These are phyloP conservation scores for Globisporangium paroecandrum DNA, from an alignment of 352 stramenopile species.

Conservation along the genomic window DNA sequence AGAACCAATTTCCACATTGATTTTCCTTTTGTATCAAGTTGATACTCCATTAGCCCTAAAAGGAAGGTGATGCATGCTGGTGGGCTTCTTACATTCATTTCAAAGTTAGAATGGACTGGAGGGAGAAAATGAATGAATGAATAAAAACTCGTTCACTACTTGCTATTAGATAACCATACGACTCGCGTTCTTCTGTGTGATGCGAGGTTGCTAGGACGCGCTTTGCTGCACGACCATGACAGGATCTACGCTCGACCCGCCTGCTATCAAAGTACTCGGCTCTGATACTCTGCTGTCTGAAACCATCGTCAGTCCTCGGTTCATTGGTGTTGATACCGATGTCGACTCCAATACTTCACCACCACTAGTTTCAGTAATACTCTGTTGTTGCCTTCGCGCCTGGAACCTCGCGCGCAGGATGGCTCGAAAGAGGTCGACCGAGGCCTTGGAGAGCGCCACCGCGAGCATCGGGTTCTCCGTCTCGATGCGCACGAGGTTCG, in stretches of 20 bases:
- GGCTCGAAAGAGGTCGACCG: constrained; percentile 70
- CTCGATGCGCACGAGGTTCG: constrained; percentile 87
- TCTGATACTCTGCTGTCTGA: constrained; percentile 1
- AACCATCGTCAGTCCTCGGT: constrained; percentile 1
- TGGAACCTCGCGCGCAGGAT: constrained; percentile 44
- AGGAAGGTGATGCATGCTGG: not conserved
- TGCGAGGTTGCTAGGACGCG: not conserved
- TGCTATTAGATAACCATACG: not conserved
- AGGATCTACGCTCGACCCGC: not conserved
- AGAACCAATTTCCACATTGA: not conserved
- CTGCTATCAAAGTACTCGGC: not conserved
- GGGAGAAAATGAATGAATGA: not conserved
- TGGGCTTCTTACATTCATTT: not conserved
- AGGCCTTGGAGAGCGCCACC: constrained; percentile 78
- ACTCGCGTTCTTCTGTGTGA: not conserved
- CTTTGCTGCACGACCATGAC: not conserved
- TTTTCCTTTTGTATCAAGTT: not conserved
- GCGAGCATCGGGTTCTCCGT: constrained; percentile 84
- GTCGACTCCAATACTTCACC: not conserved
- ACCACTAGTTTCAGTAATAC: not conserved
- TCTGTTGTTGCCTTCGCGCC: constrained; percentile 10
- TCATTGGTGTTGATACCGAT: constrained; percentile 5
- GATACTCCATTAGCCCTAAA: not conserved
- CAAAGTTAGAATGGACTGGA: not conserved
- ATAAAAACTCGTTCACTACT: not conserved